A percentile compares a stretch with the other conserved stretches of the same genome.
phyloP scores from a whole-genome alignment of 176 grass and related monocot species.

The Eragrostis nindensis region DNA sequence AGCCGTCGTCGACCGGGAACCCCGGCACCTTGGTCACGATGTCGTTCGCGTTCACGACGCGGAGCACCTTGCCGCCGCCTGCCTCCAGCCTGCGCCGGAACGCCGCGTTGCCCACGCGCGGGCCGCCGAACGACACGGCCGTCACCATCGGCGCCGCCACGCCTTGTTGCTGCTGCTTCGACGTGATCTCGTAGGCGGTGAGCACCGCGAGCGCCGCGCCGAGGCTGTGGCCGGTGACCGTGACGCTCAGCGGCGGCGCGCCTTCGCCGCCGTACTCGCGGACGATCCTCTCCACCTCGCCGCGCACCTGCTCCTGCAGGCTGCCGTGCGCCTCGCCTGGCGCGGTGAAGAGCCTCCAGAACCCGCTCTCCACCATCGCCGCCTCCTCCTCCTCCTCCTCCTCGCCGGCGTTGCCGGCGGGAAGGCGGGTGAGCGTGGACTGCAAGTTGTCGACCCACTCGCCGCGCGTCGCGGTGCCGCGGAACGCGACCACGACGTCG shows the following conservation, averaged over 20 bases:
- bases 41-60: constrained; percentile 53
- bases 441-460: constrained; percentile 60
- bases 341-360: constrained; percentile 60
- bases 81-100: constrained; percentile 49
- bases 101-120: constrained; percentile 54
- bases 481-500: constrained; percentile 55
- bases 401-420: not conserved
- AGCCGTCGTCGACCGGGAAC: constrained; percentile 21
- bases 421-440: constrained; percentile 40
- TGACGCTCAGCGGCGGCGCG: constrained; percentile 51
- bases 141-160: constrained; percentile 37
- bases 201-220: constrained; percentile 61
- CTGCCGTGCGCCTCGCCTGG: constrained; percentile 15
- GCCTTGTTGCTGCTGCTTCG: not conserved
- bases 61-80: constrained; percentile 58
- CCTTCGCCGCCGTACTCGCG: constrained; percentile 32
- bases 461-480: constrained; percentile 48
- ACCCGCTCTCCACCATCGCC: constrained; percentile 55
- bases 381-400: not conserved
- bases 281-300: constrained; percentile 43
- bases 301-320: constrained; percentile 50
- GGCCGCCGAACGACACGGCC: constrained; percentile 56
- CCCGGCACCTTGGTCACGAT: constrained; percentile 64
- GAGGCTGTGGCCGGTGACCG: constrained; percentile 63
- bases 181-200: constrained; percentile 53